Evolutionary conservation across 2,329 filamentous ascomycete species (phyloP).

Genomic region (Pseudogymnoascus sp.): DNA sequence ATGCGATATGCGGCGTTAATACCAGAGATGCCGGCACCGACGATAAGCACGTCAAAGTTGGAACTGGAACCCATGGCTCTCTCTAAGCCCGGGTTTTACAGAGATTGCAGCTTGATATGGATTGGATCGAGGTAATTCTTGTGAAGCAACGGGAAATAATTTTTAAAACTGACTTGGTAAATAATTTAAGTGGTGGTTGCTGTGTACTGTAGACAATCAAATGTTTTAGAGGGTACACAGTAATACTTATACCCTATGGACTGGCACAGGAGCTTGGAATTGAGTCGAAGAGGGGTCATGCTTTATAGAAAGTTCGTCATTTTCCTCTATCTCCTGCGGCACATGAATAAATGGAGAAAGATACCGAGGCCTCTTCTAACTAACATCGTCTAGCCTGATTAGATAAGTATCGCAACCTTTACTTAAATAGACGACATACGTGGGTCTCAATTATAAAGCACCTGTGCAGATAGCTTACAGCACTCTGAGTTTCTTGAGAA

Average conservation of each 20-base stretch:
- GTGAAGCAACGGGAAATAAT: background rate
- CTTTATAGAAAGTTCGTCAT: background rate
- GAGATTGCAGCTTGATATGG: background rate
- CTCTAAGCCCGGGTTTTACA: background rate
- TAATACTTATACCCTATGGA: background rate
- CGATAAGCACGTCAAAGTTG: slow-evolving; percentile 46
- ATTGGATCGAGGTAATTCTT: background rate
- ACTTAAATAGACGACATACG: background rate
- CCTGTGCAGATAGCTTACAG: background rate
- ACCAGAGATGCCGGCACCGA: slow-evolving; percentile 65
- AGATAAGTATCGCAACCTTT: background rate
- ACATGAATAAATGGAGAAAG: background rate
- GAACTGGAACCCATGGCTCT: background rate
- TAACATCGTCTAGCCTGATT: background rate
- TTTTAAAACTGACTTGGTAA: background rate
- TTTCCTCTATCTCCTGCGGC: background rate
- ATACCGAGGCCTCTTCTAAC: background rate
- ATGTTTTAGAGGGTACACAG: no score
- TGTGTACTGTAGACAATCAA: no score
- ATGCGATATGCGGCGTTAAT: slow-evolving; percentile 65
- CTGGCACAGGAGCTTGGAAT: background rate
- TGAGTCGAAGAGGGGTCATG: background rate
- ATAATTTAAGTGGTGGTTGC: no score
- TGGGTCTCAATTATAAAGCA: background rate
- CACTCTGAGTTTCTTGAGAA: background rate